A percentile compares a stretch with the other conserved stretches of the same genome.
Conservation (phyloP, 2,329 filamentous ascomycete species). For the Coniochaeta ligniaria region DNA sequence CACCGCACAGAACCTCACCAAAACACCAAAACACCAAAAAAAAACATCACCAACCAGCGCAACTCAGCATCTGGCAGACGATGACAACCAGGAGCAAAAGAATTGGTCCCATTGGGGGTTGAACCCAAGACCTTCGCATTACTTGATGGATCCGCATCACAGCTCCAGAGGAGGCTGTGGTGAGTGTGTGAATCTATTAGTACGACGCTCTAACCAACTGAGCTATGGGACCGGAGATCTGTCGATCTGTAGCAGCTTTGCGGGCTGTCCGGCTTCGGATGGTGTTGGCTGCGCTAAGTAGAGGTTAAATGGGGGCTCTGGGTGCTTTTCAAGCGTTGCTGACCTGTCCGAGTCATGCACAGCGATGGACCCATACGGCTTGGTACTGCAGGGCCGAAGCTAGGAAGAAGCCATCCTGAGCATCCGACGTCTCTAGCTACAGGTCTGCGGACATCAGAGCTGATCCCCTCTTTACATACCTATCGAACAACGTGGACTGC, state of each 20-base stretch:
- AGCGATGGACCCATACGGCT: neutral
- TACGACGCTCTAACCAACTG: constrained; percentile 1
- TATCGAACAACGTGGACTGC: no score
- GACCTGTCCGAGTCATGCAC: neutral
- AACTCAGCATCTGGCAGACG: neutral
- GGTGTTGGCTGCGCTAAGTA: neutral
- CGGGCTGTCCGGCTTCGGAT: neutral
- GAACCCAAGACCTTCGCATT: constrained; percentile 1
- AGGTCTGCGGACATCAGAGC: no score
- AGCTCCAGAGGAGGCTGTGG: neutral
- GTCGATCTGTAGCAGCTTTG: neutral
- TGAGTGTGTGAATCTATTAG: neutral
- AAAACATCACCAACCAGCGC: neutral
- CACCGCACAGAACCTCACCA: neutral
- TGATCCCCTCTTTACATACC: no score
- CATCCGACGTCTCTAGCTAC: no score
- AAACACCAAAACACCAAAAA: neutral
- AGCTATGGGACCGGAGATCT: neutral
- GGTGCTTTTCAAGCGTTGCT: neutral
- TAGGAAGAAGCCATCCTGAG: no score
- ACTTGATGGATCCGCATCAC: neutral
- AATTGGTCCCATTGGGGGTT: neutral
- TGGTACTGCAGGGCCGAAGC: no score
- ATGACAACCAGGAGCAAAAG: neutral
- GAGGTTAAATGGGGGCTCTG: neutral